phyloP scores from a whole-genome alignment of 768 basidiomycete genomes.

The Boletus reticuloceps region DNA sequence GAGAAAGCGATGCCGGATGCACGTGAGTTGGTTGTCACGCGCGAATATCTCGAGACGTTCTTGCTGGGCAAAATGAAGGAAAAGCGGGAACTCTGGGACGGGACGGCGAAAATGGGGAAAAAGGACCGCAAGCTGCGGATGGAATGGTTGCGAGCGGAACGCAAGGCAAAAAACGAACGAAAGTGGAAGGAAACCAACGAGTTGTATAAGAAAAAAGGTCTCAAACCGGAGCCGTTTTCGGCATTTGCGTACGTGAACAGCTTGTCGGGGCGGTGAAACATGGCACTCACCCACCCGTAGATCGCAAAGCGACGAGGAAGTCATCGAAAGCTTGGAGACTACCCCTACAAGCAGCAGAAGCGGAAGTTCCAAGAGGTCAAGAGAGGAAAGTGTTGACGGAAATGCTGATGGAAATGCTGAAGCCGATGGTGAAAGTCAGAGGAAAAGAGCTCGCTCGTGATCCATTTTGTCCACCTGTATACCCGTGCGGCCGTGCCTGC shows the following conservation, averaged over 20 bases:
- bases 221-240: constrained; percentile 18
- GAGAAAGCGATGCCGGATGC: constrained; percentile 14
- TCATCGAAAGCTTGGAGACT: constrained; percentile 23
- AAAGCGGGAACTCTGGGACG: constrained; percentile 32
- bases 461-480: neutral
- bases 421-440: neutral
- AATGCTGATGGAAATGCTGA: constrained; percentile 1
- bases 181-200: constrained; percentile 20
- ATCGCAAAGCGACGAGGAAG: constrained; percentile 24
- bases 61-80: constrained; percentile 29
- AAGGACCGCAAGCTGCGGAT: constrained; percentile 21
- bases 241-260: constrained; percentile 20
- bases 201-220: constrained; percentile 4
- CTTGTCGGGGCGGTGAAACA: neutral
- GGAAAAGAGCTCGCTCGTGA: constrained; percentile 18
- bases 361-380: constrained; percentile 15
- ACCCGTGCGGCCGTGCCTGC: neutral
- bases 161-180: constrained; percentile 17
- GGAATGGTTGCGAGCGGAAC: constrained; percentile 23
- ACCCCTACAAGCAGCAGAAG: constrained; percentile 20
- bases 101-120: constrained; percentile 27
- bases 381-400: constrained; percentile 3
- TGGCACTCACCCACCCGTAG: constrained; percentile 7
- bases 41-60: constrained; percentile 26
- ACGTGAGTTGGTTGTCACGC: constrained; percentile 19